phyloP scores from a whole-genome alignment of 2,329 filamentous ascomycete species.

The Cordyceps tenuipes region DNA sequence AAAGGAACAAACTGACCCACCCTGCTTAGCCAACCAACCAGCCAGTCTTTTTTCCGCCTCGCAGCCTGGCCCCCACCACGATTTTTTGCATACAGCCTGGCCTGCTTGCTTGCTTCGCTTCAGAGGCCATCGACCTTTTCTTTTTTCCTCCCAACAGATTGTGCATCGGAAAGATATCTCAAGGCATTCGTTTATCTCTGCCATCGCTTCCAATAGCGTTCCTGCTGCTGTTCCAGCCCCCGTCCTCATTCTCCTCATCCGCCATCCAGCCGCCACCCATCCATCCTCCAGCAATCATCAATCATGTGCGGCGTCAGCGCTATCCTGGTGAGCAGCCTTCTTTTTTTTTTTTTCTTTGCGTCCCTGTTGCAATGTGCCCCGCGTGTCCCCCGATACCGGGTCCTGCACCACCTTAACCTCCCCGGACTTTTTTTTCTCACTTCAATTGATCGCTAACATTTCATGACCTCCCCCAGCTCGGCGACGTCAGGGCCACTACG shows the following conservation, averaged over 20 bases:
- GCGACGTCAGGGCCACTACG: conserved; percentile 25
- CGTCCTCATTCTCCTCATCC: neutral
- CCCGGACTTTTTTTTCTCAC: neutral
- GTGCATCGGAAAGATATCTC: neutral
- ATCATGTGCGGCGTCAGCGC: conserved; percentile 10
- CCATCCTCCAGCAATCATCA: neutral
- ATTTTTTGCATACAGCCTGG: conserved; percentile 3
- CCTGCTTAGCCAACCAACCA: neutral
- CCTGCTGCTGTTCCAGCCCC: conserved; percentile 6
- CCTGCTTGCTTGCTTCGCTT: neutral
- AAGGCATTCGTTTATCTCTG: conserved; percentile 1
- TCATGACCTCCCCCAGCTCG: conserved; percentile 17
- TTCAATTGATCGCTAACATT: neutral
- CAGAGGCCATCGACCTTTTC: neutral
- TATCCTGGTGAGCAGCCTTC: conserved; percentile 5
- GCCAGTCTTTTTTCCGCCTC: neutral
- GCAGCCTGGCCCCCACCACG: neutral
- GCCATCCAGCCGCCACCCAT: neutral
- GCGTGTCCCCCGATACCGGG: conserved; percentile 6
- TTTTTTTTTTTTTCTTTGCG: neutral
- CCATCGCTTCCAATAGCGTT: conserved; percentile 2
- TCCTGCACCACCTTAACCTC: neutral
- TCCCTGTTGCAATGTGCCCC: neutral
- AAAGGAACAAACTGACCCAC: too few species aligned
- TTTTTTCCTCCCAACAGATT: neutral